phyloP scores from a whole-genome alignment of 768 basidiomycete species.

The Leccinum variicolor region DNA sequence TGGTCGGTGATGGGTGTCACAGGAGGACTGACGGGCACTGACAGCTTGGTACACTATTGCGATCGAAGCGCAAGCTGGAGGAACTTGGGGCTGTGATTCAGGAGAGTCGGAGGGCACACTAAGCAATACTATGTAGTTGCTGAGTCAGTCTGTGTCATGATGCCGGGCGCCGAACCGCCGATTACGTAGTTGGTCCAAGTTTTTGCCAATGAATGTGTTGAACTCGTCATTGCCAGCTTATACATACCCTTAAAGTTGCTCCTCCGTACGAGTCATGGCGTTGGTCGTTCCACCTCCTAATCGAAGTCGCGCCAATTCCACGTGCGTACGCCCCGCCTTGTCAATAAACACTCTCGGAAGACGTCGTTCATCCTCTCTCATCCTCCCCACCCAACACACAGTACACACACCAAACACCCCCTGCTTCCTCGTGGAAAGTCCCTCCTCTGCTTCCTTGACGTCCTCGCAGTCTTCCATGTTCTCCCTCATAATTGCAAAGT shows the following conservation, averaged over 20 bases:
- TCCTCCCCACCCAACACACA: conserved; percentile 31
- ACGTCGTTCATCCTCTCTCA: conserved; percentile 49
- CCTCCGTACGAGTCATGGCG: conserved; percentile 20
- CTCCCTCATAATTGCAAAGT: conserved; percentile 45
- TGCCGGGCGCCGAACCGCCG: no score
- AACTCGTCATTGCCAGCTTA: not conserved
- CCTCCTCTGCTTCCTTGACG: conserved; percentile 4
- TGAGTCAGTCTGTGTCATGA: conserved; percentile 12
- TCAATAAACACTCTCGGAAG: conserved; percentile 53
- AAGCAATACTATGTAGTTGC: no score
- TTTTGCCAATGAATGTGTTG: conserved; percentile 16
- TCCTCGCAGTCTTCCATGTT: conserved; percentile 45
- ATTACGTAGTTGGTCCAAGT: conserved; percentile 1
- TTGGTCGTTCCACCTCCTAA: conserved; percentile 39
- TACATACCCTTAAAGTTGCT: not conserved
- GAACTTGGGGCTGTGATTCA: conserved; percentile 90
- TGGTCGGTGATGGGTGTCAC: not conserved
- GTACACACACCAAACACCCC: conserved; percentile 7
- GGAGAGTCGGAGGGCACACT: conserved; percentile 76
- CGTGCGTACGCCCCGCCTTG: conserved; percentile 50
- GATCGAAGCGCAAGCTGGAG: conserved; percentile 98
- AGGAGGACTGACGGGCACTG: not conserved
- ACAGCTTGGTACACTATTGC: conserved; percentile 94
- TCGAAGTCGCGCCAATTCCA: conserved; percentile 59
- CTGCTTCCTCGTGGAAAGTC: not conserved